Evolutionary conservation across 2,329 filamentous ascomycete species (phyloP).

Genomic region (Aureobasidium sp.): DNA sequence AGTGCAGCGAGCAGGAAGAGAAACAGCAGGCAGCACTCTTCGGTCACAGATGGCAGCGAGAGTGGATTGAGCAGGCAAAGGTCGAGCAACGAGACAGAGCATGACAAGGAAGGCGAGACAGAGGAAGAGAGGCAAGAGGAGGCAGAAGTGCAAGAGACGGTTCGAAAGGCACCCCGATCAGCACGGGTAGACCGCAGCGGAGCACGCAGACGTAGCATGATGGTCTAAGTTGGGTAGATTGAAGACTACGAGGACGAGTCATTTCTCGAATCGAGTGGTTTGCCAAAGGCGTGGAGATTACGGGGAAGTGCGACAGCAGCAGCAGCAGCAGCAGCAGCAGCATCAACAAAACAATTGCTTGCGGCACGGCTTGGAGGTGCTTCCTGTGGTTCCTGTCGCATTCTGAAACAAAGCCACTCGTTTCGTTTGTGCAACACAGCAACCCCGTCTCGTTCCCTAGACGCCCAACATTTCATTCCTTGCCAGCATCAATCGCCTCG

Average conservation of each 20-base stretch:
- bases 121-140: slow-evolving; percentile 8
- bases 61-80: not conserved
- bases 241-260: not conserved
- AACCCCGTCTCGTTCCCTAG: not conserved
- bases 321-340: too few species aligned
- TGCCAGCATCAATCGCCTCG: not conserved
- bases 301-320: too few species aligned
- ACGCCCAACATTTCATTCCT: not conserved
- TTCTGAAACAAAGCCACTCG: not conserved
- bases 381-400: not conserved
- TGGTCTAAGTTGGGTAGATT: slow-evolving; percentile 21
- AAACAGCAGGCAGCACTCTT: slow-evolving; percentile 13
- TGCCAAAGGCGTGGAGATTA: too few species aligned
- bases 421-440: not conserved
- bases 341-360: too few species aligned
- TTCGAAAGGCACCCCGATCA: slow-evolving; percentile 22
- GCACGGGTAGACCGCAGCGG: slow-evolving; percentile 21
- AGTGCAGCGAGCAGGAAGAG: not conserved
- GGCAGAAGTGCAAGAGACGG: slow-evolving; percentile 17
- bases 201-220: slow-evolving; percentile 26
- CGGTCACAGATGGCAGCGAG: not conserved
- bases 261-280: not conserved
- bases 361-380: too few species aligned
- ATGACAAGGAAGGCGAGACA: not conserved
- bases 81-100: not conserved